Evolutionary conservation across 768 basidiomycete genomes (phyloP).

Genomic region (Bullera alba): DNA sequence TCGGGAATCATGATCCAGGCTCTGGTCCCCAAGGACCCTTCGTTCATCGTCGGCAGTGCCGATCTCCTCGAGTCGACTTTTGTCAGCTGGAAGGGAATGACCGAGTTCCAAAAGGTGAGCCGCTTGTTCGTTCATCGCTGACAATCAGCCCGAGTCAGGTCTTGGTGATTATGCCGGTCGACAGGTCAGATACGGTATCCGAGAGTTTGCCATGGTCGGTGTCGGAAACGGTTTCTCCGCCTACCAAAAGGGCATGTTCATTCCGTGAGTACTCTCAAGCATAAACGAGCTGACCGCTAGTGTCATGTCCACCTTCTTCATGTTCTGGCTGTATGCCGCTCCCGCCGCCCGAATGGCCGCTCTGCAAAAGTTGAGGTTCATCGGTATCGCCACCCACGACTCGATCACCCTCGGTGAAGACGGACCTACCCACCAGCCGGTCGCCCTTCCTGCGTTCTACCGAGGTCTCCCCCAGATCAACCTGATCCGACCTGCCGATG

Average conservation of each 20-base stretch:
- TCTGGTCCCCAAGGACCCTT: conserved; percentile 26
- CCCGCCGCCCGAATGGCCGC: conserved; percentile 43
- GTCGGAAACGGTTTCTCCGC: conserved; percentile 41
- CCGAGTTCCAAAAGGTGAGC: conserved; percentile 41
- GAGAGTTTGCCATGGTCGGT: conserved; percentile 43
- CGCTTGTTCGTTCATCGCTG: not conserved
- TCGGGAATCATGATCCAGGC: conserved; percentile 32
- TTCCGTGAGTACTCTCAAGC: conserved; percentile 43
- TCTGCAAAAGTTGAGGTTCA: conserved; percentile 39
- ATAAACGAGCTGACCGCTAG: not conserved
- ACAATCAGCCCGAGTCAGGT: conserved; percentile 24
- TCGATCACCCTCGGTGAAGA: conserved; percentile 44
- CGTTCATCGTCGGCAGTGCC: conserved; percentile 34
- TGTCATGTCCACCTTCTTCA: conserved; percentile 44
- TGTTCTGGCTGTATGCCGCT: conserved; percentile 45
- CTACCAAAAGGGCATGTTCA: conserved; percentile 43
- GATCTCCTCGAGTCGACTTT: conserved; percentile 42
- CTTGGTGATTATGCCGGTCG: conserved; percentile 40
- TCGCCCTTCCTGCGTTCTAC: conserved; percentile 36
- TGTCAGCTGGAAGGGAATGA: conserved; percentile 34
- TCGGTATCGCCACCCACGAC: conserved; percentile 45
- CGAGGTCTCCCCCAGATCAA: conserved; percentile 40
- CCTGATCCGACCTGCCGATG: conserved; percentile 42
- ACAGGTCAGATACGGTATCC: conserved; percentile 43
- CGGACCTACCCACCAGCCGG: conserved; percentile 44